These are phyloP conservation scores for Oemleria cerasiformis DNA, from an alignment of 306 rosid species.

Conservation along the genomic window DNA sequence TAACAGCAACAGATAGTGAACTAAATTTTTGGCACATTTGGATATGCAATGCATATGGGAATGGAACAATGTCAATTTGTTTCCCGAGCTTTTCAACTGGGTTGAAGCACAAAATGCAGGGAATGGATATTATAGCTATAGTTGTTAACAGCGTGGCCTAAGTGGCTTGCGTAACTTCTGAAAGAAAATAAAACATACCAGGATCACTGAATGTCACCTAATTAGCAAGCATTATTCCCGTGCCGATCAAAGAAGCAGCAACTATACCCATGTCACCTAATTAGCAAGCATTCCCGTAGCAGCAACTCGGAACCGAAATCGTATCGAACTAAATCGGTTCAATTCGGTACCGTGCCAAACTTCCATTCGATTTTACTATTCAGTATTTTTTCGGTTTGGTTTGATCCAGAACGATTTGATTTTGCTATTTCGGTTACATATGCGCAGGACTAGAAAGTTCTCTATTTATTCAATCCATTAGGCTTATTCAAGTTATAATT, in stretches of 20 bases:
- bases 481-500: no score
- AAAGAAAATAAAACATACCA: not conserved
- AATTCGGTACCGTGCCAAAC: no score
- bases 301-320: no score
- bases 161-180: not conserved
- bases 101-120: not conserved
- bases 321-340: no score
- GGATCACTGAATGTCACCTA: not conserved
- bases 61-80: not conserved
- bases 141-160: constrained; percentile 3
- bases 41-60: not conserved
- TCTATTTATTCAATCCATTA: no score
- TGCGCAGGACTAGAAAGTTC: no score
- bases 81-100: not conserved
- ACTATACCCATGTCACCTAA: constrained; percentile 89
- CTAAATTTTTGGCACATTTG: not conserved
- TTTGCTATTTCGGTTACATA: no score
- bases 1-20: not conserved
- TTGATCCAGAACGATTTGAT: no score
- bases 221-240: constrained; percentile 58
- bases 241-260: no score
- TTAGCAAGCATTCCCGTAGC: constrained; percentile 88
- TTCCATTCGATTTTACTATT: no score
- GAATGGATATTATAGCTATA: not conserved
- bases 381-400: no score